These are phyloP conservation scores for Ascochyta lentis DNA, from an alignment of 2,329 filamentous ascomycete genomes.

Conservation along the genomic window DNA sequence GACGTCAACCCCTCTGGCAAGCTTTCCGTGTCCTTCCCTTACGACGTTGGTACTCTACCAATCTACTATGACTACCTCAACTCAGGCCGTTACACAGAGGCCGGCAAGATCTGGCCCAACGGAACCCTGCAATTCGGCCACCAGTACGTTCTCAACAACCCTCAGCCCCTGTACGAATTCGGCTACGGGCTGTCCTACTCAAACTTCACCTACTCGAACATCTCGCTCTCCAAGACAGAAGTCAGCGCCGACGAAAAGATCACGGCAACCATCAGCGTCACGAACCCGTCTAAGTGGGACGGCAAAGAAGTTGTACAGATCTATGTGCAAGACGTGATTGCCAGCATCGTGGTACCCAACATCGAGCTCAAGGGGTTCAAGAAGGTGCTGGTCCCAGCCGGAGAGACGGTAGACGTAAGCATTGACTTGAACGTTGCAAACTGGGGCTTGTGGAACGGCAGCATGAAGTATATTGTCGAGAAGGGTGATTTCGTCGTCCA, in stretches of 20 bases:
- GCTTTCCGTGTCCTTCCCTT: conserved; percentile 71
- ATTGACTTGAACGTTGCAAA: conserved; percentile 60
- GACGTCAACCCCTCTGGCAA: conserved; percentile 70
- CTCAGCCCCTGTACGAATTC: conserved; percentile 68
- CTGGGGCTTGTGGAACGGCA: conserved; percentile 63
- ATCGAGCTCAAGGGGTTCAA: conserved; percentile 70
- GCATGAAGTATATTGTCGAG: conserved; percentile 77
- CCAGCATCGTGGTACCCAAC: conserved; percentile 69
- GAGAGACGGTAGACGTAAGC: conserved; percentile 62
- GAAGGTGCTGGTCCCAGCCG: conserved; percentile 68
- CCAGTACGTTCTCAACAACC: conserved; percentile 68
- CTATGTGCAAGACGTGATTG: conserved; percentile 69
- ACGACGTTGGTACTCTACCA: conserved; percentile 70
- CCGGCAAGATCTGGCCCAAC: conserved; percentile 62
- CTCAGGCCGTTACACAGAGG: conserved; percentile 63
- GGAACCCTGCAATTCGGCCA: conserved; percentile 69
- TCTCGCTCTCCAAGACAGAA: conserved; percentile 58
- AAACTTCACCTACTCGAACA: conserved; percentile 65
- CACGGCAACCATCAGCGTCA: conserved; percentile 67
- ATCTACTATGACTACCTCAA: conserved; percentile 77
- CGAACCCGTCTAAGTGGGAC: conserved; percentile 63
- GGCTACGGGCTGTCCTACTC: conserved; percentile 72
- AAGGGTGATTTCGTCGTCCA: conserved; percentile 69
- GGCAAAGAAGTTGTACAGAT: conserved; percentile 73
- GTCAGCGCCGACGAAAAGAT: conserved; percentile 61